These are phyloP conservation scores for Babesia sp. DNA, from an alignment of 169 alveolate genomes.

Conservation along the genomic window DNA sequence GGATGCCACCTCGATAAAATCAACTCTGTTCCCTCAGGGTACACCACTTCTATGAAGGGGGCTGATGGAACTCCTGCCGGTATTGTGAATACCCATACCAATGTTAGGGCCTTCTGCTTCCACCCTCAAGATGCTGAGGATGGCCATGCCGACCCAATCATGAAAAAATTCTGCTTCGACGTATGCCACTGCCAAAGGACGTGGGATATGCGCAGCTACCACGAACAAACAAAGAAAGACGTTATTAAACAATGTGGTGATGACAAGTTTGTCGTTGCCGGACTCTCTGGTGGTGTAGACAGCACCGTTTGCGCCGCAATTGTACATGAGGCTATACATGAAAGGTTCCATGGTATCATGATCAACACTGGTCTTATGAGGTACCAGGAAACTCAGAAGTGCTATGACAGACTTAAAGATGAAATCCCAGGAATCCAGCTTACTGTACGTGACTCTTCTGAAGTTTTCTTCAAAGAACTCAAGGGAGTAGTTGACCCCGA, in stretches of 20 bases:
- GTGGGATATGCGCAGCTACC: constrained; percentile 46
- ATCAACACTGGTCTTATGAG: constrained; percentile 78
- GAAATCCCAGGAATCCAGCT: constrained; percentile 75
- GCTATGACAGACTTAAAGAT: constrained; percentile 63
- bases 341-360: constrained; percentile 74
- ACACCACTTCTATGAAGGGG: constrained; percentile 59
- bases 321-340: constrained; percentile 73
- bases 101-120: constrained; percentile 66
- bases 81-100: constrained; percentile 47
- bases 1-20: constrained; percentile 68
- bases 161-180: constrained; percentile 70
- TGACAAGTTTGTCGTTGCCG: constrained; percentile 75
- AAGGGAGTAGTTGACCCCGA: constrained; percentile 75
- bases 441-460: constrained; percentile 69
- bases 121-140: constrained; percentile 76
- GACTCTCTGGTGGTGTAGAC: constrained; percentile 80
- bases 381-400: constrained; percentile 72
- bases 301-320: constrained; percentile 79
- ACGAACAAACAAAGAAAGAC: constrained; percentile 52
- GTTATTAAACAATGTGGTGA: constrained; percentile 63
- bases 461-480: constrained; percentile 66
- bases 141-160: constrained; percentile 60
- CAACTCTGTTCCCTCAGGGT: constrained; percentile 66
- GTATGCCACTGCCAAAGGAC: constrained; percentile 66
- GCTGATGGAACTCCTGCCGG: constrained; percentile 54